Base-by-base conservation (phyloP, 192 early-diverging fungal species). In the Spizellomyces sp. region DNA sequence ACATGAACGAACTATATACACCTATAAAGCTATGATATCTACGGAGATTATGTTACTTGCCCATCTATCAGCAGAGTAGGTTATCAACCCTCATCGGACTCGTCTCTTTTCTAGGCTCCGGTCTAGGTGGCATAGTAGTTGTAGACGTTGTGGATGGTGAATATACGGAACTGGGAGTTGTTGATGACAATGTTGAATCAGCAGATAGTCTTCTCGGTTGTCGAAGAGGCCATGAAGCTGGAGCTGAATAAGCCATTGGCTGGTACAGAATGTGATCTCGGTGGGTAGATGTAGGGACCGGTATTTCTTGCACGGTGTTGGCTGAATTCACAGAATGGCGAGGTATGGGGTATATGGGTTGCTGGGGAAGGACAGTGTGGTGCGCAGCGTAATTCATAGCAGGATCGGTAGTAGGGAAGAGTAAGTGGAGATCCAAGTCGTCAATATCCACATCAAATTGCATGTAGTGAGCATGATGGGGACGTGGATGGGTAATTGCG, bases 51-150 rank as follows among this genome's bases (percentile, higher is more conserved):
- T 36, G 27, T 3, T 36, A 36, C 27, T 36, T 36, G 27, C 27
- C 27, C 27, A 36, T 54, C 50, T 54, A 6, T 68, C 41, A 70
- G 61, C 68, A 70, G 8, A 70, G 46, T 42, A 70, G 6, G 42
- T 70, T 70, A 45, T 70, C 58, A 5, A 70, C 68, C 8, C 68
- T 52, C 68, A 70, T 70, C 3, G 68, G 68, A 62, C 68, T 70
- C 55, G 58, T 17, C 10, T 54, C 50, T 4, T 19, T 45, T 48
- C 7, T 45, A 8, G 9, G 9, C 64, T 19, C 64, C 5, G 45
- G 14, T 14, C 64, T 46, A 41, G 61, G 4, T 41, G 61, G 19
- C 42, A 45, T 62, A 0, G 61, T 45, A 8, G 41, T 15, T 36
- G 22, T 42, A 41, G 61, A 62, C 17, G 4, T 62, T n/a, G 61